Evolutionary conservation across 2,329 filamentous ascomycete species (phyloP), one percentile per base, ranked within the genome.

Genomic region (Fusarium sp.): DNA sequence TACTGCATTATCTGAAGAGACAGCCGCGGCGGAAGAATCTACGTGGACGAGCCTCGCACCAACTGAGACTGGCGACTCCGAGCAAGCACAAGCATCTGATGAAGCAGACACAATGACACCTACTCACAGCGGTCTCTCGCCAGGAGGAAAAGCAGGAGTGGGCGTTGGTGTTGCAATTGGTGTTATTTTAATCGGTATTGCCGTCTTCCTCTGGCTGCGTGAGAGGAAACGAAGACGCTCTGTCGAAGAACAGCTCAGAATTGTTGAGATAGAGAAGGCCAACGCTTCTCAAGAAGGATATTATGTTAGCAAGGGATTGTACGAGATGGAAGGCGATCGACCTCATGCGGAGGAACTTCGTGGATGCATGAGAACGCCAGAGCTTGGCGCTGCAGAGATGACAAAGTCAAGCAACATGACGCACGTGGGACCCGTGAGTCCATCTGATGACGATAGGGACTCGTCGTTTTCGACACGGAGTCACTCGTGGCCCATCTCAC

Each of bases 311-410:
- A 55, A 52, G 12, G 56, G 41, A 3, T 31, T 74, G 15, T 72
- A 64, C n/a, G 76, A 78, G 62, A 78, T 78, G 76, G 76, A 78
- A 26, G 76, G 76, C 8, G 73, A 77, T 38, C 62, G 74, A 38
- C 71, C 75, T 17, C 61, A 69, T 10, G 55, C 54, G 5, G 65
- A 70, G 20, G 76, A 78, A 51, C 45, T 78, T 22, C 71, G 75
- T 31, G 76, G 74, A 18, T 52, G 65, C 20, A 70, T 74, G 73
- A 67, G 56, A 47, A 78, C 76, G 13, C 76, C 76, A 13, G 76
- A 78, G 42, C 52, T 78, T 20, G 58, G 55, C 8, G 36, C 28
- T 7, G 35, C 9, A n/a, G 55, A 48, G n/a, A 61, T 24, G 26
- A 28, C 26, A n/a, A 61, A 49, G 9, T 47, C 45, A 17, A 31